A percentile compares a stretch with the other conserved stretches of the same genome.
phyloP scores from a whole-genome alignment of 257 asterid genomes.

The Ilex aquifolium region DNA sequence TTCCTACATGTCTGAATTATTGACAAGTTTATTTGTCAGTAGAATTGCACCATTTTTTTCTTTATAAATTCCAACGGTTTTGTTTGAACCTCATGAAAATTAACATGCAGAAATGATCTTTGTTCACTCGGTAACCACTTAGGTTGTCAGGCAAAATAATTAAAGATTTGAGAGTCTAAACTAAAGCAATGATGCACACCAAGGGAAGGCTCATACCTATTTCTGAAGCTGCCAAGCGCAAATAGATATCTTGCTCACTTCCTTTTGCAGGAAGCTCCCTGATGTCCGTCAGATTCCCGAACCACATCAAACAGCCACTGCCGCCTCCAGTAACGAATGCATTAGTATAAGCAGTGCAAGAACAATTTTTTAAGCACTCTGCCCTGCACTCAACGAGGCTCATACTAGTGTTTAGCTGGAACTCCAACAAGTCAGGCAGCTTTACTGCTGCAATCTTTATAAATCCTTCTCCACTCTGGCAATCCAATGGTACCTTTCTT shows the following conservation, averaged over 20 bases:
- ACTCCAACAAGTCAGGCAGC: constrained; percentile 22
- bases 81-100: too few relatives aligned
- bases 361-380: constrained; percentile 30
- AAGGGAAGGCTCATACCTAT: constrained; percentile 1
- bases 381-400: constrained; percentile 29
- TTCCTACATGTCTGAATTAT: too few relatives aligned
- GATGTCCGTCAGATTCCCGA: constrained; percentile 33
- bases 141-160: too few relatives aligned
- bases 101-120: too few relatives aligned
- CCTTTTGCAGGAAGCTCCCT: constrained; percentile 4
- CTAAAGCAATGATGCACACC: too few relatives aligned
- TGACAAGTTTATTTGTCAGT: too few relatives aligned
- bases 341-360: constrained; percentile 37
- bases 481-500: constrained; percentile 17
- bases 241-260: constrained; percentile 7
- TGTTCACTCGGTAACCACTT: too few relatives aligned
- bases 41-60: too few relatives aligned
- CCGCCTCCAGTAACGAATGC: constrained; percentile 17
- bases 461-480: constrained; percentile 18
- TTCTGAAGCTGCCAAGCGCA: constrained; percentile 15
- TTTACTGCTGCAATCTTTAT: constrained; percentile 14
- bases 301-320: constrained; percentile 40
- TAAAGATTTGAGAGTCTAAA: too few relatives aligned
- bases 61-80: too few relatives aligned
- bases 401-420: constrained; percentile 6